Conservation (phyloP, 2,329 filamentous ascomycete species). For the Chaetothyriales sp. region DNA sequence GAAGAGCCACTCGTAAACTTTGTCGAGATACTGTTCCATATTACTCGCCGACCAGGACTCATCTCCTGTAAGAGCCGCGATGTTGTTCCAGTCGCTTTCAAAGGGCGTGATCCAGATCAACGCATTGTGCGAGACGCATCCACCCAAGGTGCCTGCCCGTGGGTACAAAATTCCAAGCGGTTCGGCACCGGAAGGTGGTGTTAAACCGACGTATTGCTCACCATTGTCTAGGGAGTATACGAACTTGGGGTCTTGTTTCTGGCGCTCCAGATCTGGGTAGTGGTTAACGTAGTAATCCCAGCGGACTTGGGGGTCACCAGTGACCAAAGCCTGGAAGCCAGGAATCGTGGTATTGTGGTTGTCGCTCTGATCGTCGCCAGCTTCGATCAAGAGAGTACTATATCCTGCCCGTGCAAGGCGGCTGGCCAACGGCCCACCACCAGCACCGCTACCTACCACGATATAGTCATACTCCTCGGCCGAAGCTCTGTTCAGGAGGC, state of each 20-base stretch:
- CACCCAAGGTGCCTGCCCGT: conserved; percentile 41
- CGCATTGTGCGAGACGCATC: conserved; percentile 47
- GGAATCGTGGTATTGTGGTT: conserved; percentile 19
- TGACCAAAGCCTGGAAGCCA: conserved; percentile 18
- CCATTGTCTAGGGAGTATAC: conserved; percentile 33
- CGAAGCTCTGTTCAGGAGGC: too few relatives aligned
- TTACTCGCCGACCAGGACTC: conserved; percentile 41
- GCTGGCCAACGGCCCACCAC: conserved; percentile 24
- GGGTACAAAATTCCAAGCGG: conserved; percentile 44
- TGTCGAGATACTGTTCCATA: conserved; percentile 43
- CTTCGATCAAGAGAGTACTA: conserved; percentile 25
- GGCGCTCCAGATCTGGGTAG: conserved; percentile 20
- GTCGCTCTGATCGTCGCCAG: conserved; percentile 23
- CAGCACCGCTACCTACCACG: conserved; percentile 24
- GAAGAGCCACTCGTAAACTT: conserved; percentile 43
- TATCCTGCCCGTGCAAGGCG: conserved; percentile 23
- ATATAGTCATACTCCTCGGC: conserved; percentile 24
- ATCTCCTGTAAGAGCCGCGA: conserved; percentile 45
- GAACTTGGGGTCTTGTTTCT: conserved; percentile 24
- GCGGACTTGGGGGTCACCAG: conserved; percentile 19
- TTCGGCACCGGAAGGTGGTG: conserved; percentile 37
- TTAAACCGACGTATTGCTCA: conserved; percentile 37
- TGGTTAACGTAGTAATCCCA: conserved; percentile 27
- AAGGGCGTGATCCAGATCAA: conserved; percentile 45
- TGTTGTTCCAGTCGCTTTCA: conserved; percentile 43